Evolutionary conservation across 371 early-diverging fungal genomes (phyloP).

Genomic region (Parasitella parasitica): DNA sequence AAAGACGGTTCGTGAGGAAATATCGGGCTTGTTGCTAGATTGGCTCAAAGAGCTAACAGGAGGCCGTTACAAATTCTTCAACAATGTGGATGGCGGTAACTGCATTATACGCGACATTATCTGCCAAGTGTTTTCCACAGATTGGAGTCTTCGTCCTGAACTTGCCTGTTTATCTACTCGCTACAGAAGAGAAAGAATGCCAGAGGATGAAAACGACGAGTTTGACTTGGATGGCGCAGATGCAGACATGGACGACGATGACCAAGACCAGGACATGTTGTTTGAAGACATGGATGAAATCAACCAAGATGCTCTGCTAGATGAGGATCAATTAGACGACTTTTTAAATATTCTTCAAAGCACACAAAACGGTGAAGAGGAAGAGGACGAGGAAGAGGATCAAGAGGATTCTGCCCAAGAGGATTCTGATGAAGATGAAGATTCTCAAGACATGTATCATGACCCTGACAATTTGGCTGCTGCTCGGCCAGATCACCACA

Average conservation of each 20-base stretch:
- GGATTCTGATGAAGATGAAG: not conserved
- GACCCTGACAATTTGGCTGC: not conserved
- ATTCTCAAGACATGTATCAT: not conserved
- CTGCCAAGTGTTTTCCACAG: conserved; percentile 68
- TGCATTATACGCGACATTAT: conserved; percentile 62
- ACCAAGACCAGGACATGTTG: conserved; percentile 11
- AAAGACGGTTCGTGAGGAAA: conserved; percentile 81
- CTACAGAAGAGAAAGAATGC: conserved; percentile 33
- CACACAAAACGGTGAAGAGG: not conserved
- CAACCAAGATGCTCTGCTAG: conserved; percentile 10
- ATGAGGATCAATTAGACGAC: conserved; percentile 17
- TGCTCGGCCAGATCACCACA: not conserved
- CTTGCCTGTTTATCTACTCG: conserved; percentile 40
- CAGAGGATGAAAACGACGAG: conserved; percentile 22
- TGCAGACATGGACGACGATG: conserved; percentile 15
- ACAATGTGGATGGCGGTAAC: conserved; percentile 40
- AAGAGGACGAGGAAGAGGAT: not conserved
- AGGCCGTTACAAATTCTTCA: conserved; percentile 61
- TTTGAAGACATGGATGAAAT: conserved; percentile 15
- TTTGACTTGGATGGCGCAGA: conserved; percentile 18
- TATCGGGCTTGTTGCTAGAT: conserved; percentile 67
- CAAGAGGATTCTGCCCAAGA: not conserved
- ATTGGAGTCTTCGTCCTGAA: conserved; percentile 49
- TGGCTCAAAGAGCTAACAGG: conserved; percentile 79
- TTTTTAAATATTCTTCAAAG: not conserved